Base-by-base conservation (phyloP, 805 yeast genomes). In the Teunomyces kruisii region DNA sequence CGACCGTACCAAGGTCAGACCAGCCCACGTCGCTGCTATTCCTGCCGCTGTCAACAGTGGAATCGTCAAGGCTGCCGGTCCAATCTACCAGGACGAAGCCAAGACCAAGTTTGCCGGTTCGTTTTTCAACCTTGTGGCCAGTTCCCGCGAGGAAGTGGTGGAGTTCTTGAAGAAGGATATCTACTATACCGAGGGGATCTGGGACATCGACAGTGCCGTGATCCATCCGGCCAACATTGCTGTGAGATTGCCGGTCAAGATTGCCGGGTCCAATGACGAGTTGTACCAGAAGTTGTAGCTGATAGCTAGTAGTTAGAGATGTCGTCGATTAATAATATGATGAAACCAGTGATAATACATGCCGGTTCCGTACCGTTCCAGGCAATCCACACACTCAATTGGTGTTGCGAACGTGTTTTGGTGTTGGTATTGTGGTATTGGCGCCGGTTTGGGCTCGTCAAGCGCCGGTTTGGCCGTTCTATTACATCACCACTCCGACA, bases 181-280 rank as follows among this genome's bases (percentile, higher is more conserved):
- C 29, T 88, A 82, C 62, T 77, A 78, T 53, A 73, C 71, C 53
- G 71, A 73, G 29, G 91, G 89, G 1, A 76, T 88, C 48, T 88
- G 95, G 96, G 95, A 88, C 60, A 59, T 86, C 48, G 79, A 79
- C 31, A 75, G 72, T 44, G 83, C 78, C 14, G 57, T 82, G 51
- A 78, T 84, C 32, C 75, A 78, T 56, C 89, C 89, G 38, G 53
- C 62, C 28, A 70, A 70, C 1, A 47, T 70, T 38, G 74, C 74
- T 4, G 54, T 45, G 46, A 57, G 76, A 42, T 40, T 61, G 19
- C 72, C 68, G n/a, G 62, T 65, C 58, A 52, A 54, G 33, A 49
- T 69, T 59, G 64, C 65, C 6, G 72, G 72, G 3, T 58, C 56
- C 16, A 36, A 48, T 35, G 42, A 51, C 47, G 46, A 32, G 26